A percentile compares a stretch with the other conserved stretches of the same genome.
These are phyloP conservation scores for Paramecium primaurelia DNA, from an alignment of 73 alveolate genomes.

Conservation along the genomic window DNA sequence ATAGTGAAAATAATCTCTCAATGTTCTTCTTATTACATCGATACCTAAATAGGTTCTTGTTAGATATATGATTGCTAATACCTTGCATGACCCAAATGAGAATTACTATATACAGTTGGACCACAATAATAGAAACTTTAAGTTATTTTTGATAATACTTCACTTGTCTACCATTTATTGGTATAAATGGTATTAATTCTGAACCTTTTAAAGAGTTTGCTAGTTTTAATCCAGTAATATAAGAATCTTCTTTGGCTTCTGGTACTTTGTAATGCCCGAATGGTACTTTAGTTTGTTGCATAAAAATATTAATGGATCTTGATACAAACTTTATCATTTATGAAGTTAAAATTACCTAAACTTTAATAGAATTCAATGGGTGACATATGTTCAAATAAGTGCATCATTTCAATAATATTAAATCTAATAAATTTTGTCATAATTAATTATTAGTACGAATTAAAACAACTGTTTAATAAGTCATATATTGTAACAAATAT, in stretches of 20 bases:
- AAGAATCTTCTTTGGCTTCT: background rate
- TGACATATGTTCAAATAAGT: background rate
- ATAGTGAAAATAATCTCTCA: constrained; percentile 89
- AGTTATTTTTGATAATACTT: background rate
- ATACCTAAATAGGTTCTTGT: constrained; percentile 88
- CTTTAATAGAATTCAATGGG: background rate
- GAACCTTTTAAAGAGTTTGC: background rate
- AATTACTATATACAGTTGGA: constrained; percentile 84
- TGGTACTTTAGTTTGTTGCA: background rate
- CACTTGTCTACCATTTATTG: constrained; percentile 54
- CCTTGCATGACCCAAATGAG: constrained; percentile 99
- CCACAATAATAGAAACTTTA: constrained; percentile 58
- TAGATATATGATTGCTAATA: background rate
- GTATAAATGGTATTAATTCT: constrained; percentile 30
- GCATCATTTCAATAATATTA: background rate
- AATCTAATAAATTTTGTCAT: background rate
- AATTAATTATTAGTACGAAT: background rate
- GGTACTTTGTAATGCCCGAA: constrained; percentile 1
- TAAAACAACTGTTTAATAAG: background rate
- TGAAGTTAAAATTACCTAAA: background rate
- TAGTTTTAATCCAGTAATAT: background rate
- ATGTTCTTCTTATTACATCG: constrained; percentile 93
- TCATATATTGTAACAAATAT: background rate
- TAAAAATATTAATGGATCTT: background rate
- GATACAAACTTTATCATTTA: background rate